Base-by-base conservation (phyloP, 352 stramenopile genomes). In the Elongisporangium prolatum region DNA sequence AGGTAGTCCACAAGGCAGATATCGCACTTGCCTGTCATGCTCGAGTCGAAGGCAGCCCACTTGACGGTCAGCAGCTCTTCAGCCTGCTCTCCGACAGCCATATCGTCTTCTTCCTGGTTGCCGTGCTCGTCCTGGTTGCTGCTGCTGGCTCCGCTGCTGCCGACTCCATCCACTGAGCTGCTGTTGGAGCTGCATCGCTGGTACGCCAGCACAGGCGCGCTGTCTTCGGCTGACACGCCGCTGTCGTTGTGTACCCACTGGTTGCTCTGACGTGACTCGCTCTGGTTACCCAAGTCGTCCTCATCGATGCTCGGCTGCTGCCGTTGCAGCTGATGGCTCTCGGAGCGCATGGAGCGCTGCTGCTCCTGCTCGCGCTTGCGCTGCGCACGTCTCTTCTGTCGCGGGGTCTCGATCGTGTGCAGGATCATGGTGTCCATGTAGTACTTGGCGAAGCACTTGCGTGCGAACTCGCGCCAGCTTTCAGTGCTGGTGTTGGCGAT, bases 381-480 rank as follows among this genome's bases (percentile, higher is more conserved):
- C 37, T 69, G 52, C 44, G 49, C 24, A 24, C 59, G 64, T 54
- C 69, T 71, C 34, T 64, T 40, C 28, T 40, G 28, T 1, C 28
- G 28, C 8, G 58, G 54, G 14, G 56, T 65, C 7, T 52, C 40
- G 57, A 92, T 70, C 34, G 74, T 72, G 65, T 93, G 80, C 44
- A 93, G 69, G 51, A 93, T 82, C 56, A 91, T 80, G 16, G 79
- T 80, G 65, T 93, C 83, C 34, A 91, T 63, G 44, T 84, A 91
- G 63, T 88, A 71, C 61, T 86, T 86, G 60, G 72, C 78, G 61
- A 90, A 84, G 66, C 80, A 91, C 64, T 89, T 89, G 60, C 69
- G 75, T 65, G 76, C 69, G 57, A 93, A 89, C 62, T 83, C 79
- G 53, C 83, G 83, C 75, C 80, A 87, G 57, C 69, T 82, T 60